Base-by-base conservation (phyloP, 2,329 filamentous ascomycete species). In the Penicillium verrucosum region DNA sequence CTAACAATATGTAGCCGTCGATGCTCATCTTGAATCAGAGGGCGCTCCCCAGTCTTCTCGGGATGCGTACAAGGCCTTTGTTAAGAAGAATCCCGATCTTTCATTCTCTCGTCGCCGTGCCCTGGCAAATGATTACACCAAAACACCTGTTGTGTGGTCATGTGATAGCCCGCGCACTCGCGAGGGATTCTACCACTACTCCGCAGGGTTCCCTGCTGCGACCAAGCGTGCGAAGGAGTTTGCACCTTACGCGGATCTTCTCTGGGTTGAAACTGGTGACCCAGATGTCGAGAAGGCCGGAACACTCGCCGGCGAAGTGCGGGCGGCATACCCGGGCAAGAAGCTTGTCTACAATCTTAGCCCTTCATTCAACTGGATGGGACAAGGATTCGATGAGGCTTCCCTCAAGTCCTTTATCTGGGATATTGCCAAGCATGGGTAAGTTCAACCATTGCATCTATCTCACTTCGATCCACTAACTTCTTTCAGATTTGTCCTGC, bases 361-460 rank as follows among this genome's bases (percentile, higher is more conserved):
- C 5, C 94, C 94, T 1, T 96, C 90, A 9, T 99, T 99, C 83
- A 97, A 99, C 81, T 99, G 94, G 94, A 94, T 95, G 85, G 86
- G 86, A 11, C 92, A 97, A 72, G 94, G 93, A 30, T 99, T 97
- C 77, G 88, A 84, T 3, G 86, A 92, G 61, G 86, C 85, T 59
- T 88, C 88, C 6, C 82, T 99, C 54, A 91, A 89, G 77, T 91
- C 85, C 6, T 99, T 99, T 74, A 89, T 99, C 67, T 97, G 93
- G 93, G 93, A 97, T 73, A 85, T 99, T 63, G 94, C 92, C 9
- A 86, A 87, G 71, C 89, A 97, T 67, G 93, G 93, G 58, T 93
- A 87, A 70, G 85, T 85, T 29, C 8, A 11, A 27, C 23, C 23
- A 18, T 7, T 5, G 29, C 25, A 12, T 23, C 9, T 46, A 4